These are phyloP conservation scores for Pythium brassicae DNA, from an alignment of 352 stramenopile species.

Conservation along the genomic window DNA sequence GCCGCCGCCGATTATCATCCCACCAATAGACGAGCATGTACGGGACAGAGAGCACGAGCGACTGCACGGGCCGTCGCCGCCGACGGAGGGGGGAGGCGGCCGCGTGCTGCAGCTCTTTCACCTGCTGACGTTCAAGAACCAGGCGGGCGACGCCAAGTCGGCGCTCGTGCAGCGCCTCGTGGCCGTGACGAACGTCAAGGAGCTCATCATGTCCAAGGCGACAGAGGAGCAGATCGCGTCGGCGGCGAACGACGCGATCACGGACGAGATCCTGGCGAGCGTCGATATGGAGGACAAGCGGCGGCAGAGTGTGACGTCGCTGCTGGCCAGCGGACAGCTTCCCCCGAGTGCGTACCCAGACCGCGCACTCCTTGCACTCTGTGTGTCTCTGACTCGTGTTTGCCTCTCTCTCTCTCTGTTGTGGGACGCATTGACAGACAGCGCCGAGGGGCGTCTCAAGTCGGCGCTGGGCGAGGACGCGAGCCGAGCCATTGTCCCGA, in stretches of 20 bases:
- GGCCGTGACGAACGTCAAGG: conserved; percentile 45
- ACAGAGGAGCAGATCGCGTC: conserved; percentile 68
- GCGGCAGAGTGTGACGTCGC: conserved; percentile 23
- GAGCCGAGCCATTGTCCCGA: background rate
- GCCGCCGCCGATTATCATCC: conserved; percentile 6
- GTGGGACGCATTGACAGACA: conserved; percentile 1
- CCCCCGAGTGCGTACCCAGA: conserved; percentile 3
- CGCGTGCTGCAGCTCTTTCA: conserved; percentile 55
- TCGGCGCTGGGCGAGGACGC: background rate
- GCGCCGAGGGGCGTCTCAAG: background rate
- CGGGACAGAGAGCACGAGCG: background rate
- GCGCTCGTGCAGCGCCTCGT: conserved; percentile 57
- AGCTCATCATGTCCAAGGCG: conserved; percentile 58
- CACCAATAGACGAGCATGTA: background rate
- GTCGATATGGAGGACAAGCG: conserved; percentile 56
- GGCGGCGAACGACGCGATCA: conserved; percentile 67
- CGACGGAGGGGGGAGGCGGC: conserved; percentile 14
- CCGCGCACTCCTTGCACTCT: no score
- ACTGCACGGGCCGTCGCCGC: background rate
- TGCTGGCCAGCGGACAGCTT: conserved; percentile 3
- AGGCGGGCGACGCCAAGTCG: conserved; percentile 36
- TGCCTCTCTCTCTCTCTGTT: background rate
- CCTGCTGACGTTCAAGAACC: conserved; percentile 63
- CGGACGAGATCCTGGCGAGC: conserved; percentile 62
- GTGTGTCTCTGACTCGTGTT: background rate